Evolutionary conservation across 805 yeast species (phyloP), one percentile per base, ranked within the genome.

Genomic region (Torulaspora gathmanii): DNA sequence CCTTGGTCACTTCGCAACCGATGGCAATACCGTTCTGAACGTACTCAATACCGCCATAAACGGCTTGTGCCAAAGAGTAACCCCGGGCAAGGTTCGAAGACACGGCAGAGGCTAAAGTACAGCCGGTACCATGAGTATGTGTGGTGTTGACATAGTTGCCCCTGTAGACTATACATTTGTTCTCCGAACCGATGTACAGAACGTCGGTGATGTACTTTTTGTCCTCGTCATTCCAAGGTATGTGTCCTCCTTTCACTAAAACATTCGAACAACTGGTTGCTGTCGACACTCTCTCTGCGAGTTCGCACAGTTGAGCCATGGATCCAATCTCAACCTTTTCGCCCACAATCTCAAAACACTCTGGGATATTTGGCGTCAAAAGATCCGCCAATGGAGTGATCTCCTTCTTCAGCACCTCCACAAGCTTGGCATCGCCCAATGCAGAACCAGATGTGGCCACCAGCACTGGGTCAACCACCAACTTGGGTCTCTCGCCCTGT

Each of bases 111-210:
- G 95, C 80, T 40, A 89, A 70, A 0, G 96, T 85, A 64, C 96
- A 89, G 1, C 96, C 96, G 3, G 96, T 86, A 10, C 96, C 96
- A 62, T 89, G 96, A 1, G 86, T 79, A 56, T 82, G 77, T 2
- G 65, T 62, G 0, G 88, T 70, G 5, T 67, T 56, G 3, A 73
- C 58, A 44, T 58, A 73, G 1, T 61, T 64, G 15, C 83, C 80
- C 41, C 69, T 71, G 57, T 72, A 80, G 1, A 78, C 55, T 0
- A 73, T 67, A 37, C 67, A 60, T 2, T 56, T 50, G 11, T 69
- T 68, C 2, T 56, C 53, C 1, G 56, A 42, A 5, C 77, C 68
- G 40, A 76, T 70, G 54, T 75, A 80, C 16, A 85, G 65, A 1
- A 82, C 69, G 58, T 81, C 87, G 10, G 72, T 66, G 11, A 83